Base-by-base conservation (phyloP, 495 filamentous ascomycete species). In the Lindgomyces ingoldianus region DNA sequence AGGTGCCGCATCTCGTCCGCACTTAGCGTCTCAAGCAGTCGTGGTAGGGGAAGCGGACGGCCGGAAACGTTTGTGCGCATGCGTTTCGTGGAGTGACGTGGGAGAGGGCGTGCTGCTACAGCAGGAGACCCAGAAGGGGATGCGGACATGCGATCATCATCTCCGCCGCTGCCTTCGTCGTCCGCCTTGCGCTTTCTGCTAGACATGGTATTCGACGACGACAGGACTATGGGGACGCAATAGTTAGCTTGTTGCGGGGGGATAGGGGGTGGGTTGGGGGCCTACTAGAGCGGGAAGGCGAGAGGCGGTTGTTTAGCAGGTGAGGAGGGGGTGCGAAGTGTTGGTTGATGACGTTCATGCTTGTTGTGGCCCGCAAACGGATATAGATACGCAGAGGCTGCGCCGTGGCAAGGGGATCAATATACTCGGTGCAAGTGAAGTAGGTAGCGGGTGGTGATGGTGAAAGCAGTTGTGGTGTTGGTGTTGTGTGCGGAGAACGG, bases 11-110 rank as follows among this genome's bases (percentile, higher is more conserved):
- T 79, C 55, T 93, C 90, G 67, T 90, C 84, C 29, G 84, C 86
- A 70, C 93, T 89, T 30, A 98, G 82, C 0, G 94, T 97, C 78
- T 98, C 93, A 56, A 98, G 83, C 3, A 97, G 82, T 55, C 94
- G 87, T 48, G 90, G 82, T 8, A 98, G 84, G 9, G 89, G 74
- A 16, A 98, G 83, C 60, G 94, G 89, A 53, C 91, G 82, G 24
- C 92, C 93, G 19, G 84, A 79, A 60, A 91, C 74, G 68, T 93
- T 91, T 12, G 84, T 82, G 62, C 85, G 81, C 58, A 81, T 73
- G 52, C 85, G 84, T 71, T 89, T 89, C 69, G 82, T 83, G 25
- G 80, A 80, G 70, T 89, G 4, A 75, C 89, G 82, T 39, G 85
- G 78, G 47, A 89, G 77, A 25, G 80, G 73, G 57, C 91, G 84